Percentiles rank a stretch among this genome's conserved stretches.
Conservation (phyloP, 1,284 basidiomycete genomes). For the Phlebopus sp. region DNA sequence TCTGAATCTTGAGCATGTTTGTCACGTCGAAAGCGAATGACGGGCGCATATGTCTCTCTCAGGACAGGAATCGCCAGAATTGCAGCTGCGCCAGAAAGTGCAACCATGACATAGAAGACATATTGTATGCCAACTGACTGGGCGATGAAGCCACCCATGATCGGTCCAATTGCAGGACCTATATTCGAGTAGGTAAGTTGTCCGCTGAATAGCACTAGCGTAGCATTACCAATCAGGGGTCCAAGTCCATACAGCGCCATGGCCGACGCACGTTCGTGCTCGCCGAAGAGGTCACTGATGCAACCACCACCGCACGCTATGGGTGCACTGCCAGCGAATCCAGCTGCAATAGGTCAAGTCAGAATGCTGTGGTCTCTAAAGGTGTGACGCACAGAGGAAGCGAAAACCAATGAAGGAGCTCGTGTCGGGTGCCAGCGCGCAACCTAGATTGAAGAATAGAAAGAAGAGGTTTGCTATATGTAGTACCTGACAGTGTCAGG, state of each 20-base stretch:
- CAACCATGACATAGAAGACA: constrained; percentile 35
- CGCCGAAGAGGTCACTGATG: too few relatives aligned
- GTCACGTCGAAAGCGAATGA: constrained; percentile 24
- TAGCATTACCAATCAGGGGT: too few relatives aligned
- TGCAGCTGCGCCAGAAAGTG: constrained; percentile 23
- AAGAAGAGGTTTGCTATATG: constrained; percentile 43
- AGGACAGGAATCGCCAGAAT: constrained; percentile 33
- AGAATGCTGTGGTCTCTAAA: too few relatives aligned
- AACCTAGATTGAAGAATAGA: too few relatives aligned
- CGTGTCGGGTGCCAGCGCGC: too few relatives aligned
- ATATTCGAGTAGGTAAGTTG: constrained; percentile 10
- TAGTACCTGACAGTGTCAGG: constrained; percentile 45
- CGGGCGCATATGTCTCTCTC: constrained; percentile 38
- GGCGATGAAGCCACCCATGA: constrained; percentile 35
- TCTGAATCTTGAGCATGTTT: constrained; percentile 21
- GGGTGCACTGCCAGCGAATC: constrained; percentile 16
- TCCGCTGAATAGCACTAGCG: neutral
- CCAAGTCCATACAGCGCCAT: too few relatives aligned
- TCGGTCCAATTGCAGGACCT: constrained; percentile 34
- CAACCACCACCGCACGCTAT: constrained; percentile 11
- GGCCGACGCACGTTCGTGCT: too few relatives aligned
- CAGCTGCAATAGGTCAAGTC: constrained; percentile 31
- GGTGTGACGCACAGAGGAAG: constrained; percentile 7
- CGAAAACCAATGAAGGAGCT: too few relatives aligned
- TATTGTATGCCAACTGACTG: constrained; percentile 34